A percentile compares a stretch with the other conserved stretches of the same genome.
Conservation (phyloP, 495 filamentous ascomycete genomes). For the Penicillium samsonianum region DNA sequence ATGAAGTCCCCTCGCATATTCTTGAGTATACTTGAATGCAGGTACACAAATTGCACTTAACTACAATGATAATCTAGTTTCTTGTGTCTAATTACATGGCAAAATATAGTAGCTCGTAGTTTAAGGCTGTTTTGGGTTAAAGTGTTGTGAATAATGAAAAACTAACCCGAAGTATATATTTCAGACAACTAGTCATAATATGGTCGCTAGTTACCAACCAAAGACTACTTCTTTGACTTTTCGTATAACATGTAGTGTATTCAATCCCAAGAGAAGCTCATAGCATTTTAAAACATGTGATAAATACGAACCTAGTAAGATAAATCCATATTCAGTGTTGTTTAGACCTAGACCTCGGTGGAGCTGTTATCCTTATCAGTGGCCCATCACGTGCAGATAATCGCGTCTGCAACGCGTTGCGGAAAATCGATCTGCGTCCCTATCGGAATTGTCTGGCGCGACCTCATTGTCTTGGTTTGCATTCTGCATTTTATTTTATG, state of each 20-base stretch:
- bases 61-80: neutral
- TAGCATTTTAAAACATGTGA: neutral
- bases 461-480: constrained; percentile 2
- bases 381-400: constrained; percentile 36
- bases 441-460: constrained; percentile 1
- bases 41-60: neutral
- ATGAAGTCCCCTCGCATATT: neutral
- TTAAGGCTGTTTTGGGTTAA: neutral
- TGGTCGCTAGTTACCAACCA: neutral
- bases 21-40: neutral
- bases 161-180: neutral
- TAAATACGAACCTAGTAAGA: neutral
- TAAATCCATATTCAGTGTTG: neutral
- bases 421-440: constrained; percentile 9
- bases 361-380: constrained; percentile 23
- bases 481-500: constrained; percentile 33
- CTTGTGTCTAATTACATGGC: neutral
- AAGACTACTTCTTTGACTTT: neutral
- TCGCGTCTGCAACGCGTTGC: constrained; percentile 22
- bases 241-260: neutral
- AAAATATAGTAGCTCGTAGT: neutral
- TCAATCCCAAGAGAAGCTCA: neutral
- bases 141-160: too few species aligned
- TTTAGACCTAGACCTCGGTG: neutral
- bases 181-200: neutral